phyloP scores from a whole-genome alignment of 148 eudicot species.

The Rheum nobile region DNA sequence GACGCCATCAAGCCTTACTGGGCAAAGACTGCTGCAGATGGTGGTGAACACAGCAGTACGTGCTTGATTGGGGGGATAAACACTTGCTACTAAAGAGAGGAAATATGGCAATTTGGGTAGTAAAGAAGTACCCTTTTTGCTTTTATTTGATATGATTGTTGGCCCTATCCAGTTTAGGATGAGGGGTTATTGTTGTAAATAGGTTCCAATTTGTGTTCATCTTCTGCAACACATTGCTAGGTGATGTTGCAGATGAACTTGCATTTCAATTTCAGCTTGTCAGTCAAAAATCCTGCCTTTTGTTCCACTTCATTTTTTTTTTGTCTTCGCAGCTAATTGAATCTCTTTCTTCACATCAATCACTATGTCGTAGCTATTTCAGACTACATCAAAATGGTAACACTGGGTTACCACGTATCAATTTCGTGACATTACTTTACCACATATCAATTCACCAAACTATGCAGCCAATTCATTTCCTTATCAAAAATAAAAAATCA shows the following conservation, averaged over 20 bases:
- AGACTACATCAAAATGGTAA: no score
- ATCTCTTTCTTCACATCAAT: background rate
- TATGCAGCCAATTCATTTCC: no score
- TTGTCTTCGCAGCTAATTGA: background rate
- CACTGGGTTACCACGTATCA: no score
- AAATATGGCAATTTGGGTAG: background rate
- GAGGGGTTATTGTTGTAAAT: background rate
- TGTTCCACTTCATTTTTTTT: background rate
- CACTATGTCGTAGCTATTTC: no score
- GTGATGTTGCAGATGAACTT: background rate
- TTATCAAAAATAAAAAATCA: no score
- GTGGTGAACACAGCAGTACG: slow-evolving; percentile 28
- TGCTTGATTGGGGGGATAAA: slow-evolving; percentile 15
- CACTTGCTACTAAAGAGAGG: background rate
- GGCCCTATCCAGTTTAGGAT: slow-evolving; percentile 1
- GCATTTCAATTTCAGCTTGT: slow-evolving; percentile 5
- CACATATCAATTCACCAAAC: no score
- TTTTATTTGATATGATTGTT: background rate
- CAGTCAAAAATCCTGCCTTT: background rate
- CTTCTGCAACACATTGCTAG: background rate
- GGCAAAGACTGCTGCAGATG: slow-evolving; percentile 7
- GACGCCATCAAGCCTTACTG: slow-evolving; percentile 18
- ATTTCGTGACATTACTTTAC: no score
- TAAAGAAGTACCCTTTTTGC: background rate
- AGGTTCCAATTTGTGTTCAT: background rate